Percentiles rank a stretch among this genome's conserved stretches.
Evolutionary conservation across 2,329 filamentous ascomycete genomes (phyloP).

Genomic region (Botrytis elliptica): DNA sequence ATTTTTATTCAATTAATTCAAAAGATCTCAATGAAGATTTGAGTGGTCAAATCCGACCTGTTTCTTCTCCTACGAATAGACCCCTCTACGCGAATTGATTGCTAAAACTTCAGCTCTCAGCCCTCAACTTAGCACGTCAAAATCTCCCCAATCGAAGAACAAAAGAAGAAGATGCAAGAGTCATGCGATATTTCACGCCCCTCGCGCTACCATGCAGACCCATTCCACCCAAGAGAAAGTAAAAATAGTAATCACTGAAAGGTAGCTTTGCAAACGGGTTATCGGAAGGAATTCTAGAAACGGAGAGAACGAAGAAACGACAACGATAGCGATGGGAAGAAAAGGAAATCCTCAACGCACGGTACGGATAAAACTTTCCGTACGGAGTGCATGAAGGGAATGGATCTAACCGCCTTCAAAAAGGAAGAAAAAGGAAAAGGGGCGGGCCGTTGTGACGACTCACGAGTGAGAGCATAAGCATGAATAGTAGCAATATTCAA

Average conservation of each 20-base stretch:
- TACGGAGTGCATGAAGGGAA: background rate
- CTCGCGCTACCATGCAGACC: background rate
- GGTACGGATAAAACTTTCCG: background rate
- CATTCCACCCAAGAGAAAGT: background rate
- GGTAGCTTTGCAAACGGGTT: background rate
- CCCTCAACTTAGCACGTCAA: background rate
- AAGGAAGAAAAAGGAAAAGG: background rate
- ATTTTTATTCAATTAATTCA: no score
- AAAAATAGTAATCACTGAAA: background rate
- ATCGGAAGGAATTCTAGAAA: background rate
- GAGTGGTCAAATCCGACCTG: no score
- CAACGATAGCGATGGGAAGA: background rate
- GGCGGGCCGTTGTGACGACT: background rate
- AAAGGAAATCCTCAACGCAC: background rate
- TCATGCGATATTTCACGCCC: background rate
- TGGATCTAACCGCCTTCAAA: background rate
- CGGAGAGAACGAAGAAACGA: background rate
- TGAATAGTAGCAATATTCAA: background rate
- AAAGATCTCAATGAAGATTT: no score
- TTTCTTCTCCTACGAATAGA: no score
- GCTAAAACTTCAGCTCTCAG: background rate
- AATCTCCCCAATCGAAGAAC: background rate
- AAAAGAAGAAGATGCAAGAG: background rate
- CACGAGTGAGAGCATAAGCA: background rate
- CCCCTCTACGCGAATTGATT: background rate